Percentiles rank a stretch among this genome's conserved stretches.
Evolutionary conservation across 1,284 basidiomycete species (phyloP).

Genomic region (Moesziomyces antarcticus): DNA sequence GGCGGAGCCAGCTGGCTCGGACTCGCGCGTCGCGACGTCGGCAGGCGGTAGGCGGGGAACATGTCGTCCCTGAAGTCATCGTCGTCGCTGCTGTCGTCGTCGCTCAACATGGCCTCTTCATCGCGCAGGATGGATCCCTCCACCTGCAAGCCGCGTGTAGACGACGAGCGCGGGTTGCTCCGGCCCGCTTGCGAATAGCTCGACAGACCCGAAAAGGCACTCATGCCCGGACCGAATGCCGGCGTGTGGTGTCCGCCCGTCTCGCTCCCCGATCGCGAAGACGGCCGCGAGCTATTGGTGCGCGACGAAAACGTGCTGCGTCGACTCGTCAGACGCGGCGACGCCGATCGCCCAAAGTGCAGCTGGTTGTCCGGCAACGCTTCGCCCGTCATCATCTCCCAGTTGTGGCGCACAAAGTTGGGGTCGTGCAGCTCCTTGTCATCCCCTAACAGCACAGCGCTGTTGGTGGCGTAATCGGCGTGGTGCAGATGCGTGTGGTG

Average conservation of each 20-base stretch:
- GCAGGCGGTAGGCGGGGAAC: conserved; percentile 11
- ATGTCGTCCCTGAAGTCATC: conserved; percentile 8
- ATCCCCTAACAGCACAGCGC: conserved; percentile 26
- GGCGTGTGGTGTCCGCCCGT: conserved; percentile 18
- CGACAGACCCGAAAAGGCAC: conserved; percentile 32
- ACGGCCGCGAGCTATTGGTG: conserved; percentile 27
- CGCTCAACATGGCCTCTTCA: conserved; percentile 33
- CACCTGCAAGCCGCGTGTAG: conserved; percentile 25
- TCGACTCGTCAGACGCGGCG: conserved; percentile 25
- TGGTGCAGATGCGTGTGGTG: conserved; percentile 13
- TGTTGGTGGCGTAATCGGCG: conserved; percentile 19
- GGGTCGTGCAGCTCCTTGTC: conserved; percentile 49
- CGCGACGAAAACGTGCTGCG: conserved; percentile 34
- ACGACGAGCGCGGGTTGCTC: conserved; percentile 8
- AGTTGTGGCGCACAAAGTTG: conserved; percentile 41
- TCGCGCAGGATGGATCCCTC: conserved; percentile 43
- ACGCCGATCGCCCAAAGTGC: conserved; percentile 23
- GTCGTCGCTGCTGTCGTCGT: conserved; percentile 29
- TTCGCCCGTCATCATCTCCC: conserved; percentile 47
- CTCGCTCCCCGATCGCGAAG: conserved; percentile 40
- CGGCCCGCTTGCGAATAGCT: conserved; percentile 22
- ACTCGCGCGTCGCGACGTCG: conserved; percentile 20
- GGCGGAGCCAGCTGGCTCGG: conserved; percentile 4
- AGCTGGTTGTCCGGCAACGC: conserved; percentile 21
- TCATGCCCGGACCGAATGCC: conserved; percentile 21